Evolutionary conservation across 1,139 yeast species (phyloP).

Genomic region (Blastobotrys capitulatus): DNA sequence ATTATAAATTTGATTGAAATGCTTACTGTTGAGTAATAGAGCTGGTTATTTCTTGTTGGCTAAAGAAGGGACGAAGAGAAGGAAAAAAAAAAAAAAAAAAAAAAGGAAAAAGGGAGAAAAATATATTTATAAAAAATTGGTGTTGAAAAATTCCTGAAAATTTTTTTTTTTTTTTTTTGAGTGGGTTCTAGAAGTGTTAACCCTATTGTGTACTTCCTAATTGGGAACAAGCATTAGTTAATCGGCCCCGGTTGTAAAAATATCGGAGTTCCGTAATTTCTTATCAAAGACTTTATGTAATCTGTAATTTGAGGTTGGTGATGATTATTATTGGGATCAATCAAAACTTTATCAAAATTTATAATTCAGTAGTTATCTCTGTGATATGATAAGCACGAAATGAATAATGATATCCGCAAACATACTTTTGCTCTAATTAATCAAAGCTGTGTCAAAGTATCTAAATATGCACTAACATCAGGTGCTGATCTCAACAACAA

Average conservation of each 20-base stretch:
- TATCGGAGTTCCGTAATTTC: background rate
- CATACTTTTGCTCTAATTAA: slow-evolving; percentile 5
- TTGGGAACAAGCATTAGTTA: background rate
- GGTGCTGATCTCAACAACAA: too few relatives aligned
- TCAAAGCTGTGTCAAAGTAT: slow-evolving; percentile 10
- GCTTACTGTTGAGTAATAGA: slow-evolving; percentile 11
- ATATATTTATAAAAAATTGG: background rate
- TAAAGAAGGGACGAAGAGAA: background rate
- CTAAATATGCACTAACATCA: slow-evolving; percentile 10
- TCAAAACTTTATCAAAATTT: too few relatives aligned
- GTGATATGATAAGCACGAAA: too few relatives aligned
- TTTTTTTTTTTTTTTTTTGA: background rate
- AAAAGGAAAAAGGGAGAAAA: background rate
- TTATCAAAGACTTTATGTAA: too few relatives aligned
- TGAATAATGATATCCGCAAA: background rate
- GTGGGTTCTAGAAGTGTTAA: background rate
- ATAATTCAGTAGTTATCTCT: too few relatives aligned
- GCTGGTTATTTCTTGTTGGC: slow-evolving; percentile 2
- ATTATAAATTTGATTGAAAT: background rate
- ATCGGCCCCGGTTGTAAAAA: background rate
- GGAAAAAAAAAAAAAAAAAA: background rate
- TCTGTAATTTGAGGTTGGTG: too few relatives aligned
- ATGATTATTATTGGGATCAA: too few relatives aligned
- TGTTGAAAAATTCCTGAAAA: background rate
- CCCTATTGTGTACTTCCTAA: background rate